Base-by-base conservation (phyloP, 441 rosid species). In the Hypseocharis bilobata region DNA sequence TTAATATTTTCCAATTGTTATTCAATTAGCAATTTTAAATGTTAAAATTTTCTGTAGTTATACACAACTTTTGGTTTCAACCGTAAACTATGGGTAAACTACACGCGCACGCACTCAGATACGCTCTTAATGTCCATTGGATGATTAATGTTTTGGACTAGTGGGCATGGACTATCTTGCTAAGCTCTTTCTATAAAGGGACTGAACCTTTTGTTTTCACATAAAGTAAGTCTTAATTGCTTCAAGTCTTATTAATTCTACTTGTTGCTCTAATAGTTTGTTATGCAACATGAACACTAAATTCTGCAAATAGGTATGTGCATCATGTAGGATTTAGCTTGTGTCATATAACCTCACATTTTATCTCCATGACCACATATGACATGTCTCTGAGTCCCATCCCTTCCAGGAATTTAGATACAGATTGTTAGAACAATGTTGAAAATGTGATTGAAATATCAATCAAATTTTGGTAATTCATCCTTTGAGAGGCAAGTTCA, bases 61-160 rank as follows among this genome's bases (percentile, higher is more conserved):
- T 17, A 7, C 11, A 38, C 54, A 4, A 3, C n/a, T 47, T 16
- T 47, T 47, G 23, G 1, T 47, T 16, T 13, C 52, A 45, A 45
- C 22, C 19, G 16, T 45, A 45, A 45, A 45, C 20, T 16, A 4
- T 13, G 1, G 19, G 6, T 45, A 1, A 3, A 14, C 11, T 38
- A 8, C 13, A 8, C 44, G 11, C 44, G 52, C 11, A 42, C 14
- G 49, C 54, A 47, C 54, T 3, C 23, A 47, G 23, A 47, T 17
- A n/a, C n/a, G n/a, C n/a, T n/a, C n/a, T n/a, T n/a, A 47, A 47
- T 47, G 58, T 52, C 28, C 10, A 29, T 52, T 52, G 58, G 58
- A 52, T 22, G 58, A 19, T 52, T 26, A 52, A 19, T 52, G 29
- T 52, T 52, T 52, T 6, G n/a, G 29, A 13, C 40, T 34, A 34